Evolutionary conservation across 345 rosid species (phyloP).

Genomic region (Clarkia xantiana): DNA sequence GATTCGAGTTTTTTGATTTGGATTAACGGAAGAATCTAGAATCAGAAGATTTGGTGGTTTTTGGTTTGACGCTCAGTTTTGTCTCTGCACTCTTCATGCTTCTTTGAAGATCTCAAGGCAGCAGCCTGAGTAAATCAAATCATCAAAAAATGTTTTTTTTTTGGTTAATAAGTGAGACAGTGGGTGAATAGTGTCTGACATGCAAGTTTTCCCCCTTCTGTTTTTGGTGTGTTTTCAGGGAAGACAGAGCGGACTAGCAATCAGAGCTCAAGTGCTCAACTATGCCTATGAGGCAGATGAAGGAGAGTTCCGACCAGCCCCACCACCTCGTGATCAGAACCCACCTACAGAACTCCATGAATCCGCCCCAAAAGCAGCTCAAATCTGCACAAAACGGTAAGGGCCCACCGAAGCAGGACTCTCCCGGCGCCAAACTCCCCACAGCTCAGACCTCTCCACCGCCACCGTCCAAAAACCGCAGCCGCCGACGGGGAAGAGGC

Average conservation of each 20-base stretch:
- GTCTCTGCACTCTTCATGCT: slow-evolving; percentile 17
- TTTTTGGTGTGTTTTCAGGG: slow-evolving; percentile 5
- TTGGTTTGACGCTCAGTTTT: slow-evolving; percentile 18
- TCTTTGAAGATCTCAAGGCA: slow-evolving; percentile 3
- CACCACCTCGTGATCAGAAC: slow-evolving; percentile 57
- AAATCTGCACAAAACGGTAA: slow-evolving; percentile 65
- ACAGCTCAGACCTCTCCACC: slow-evolving; percentile 40
- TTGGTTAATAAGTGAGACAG: slow-evolving; percentile 27
- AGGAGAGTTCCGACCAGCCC: slow-evolving; percentile 47
- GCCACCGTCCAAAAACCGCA: slow-evolving; percentile 44
- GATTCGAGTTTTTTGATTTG: slow-evolving; percentile 12
- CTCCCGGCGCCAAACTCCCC: slow-evolving; percentile 11
- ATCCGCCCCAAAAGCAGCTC: slow-evolving; percentile 35
- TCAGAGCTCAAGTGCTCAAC: slow-evolving; percentile 6
- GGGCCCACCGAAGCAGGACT: slow-evolving; percentile 36
- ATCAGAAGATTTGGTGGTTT: slow-evolving; percentile 9
- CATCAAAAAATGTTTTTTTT: slow-evolving; percentile 1
- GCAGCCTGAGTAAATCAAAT: too few species aligned
- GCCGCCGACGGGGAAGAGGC: slow-evolving; percentile 92
- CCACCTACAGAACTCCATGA: slow-evolving; percentile 45
- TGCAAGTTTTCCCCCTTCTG: slow-evolving; percentile 17
- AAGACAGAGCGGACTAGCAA: neutral
- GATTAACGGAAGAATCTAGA: slow-evolving; percentile 17
- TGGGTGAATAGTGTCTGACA: slow-evolving; percentile 18
- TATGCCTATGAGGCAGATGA: slow-evolving; percentile 89